Percentiles rank a stretch among this genome's conserved stretches.
Evolutionary conservation across 768 basidiomycete genomes (phyloP).

Genomic region (Leucocoprinus leucothites): DNA sequence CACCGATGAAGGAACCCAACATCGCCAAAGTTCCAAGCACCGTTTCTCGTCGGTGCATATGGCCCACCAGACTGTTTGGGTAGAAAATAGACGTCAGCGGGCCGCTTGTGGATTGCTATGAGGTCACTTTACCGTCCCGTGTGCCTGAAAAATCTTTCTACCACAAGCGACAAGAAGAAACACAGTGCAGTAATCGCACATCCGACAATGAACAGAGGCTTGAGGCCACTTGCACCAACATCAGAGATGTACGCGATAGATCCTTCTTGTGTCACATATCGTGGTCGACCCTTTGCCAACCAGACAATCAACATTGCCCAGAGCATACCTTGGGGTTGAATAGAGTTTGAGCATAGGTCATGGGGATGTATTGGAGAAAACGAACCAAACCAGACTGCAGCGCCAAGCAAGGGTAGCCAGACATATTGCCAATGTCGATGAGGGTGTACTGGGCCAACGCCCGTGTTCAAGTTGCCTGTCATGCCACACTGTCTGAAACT

Average conservation of each 20-base stretch:
- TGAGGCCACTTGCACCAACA: conserved; percentile 67
- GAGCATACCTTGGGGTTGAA: conserved; percentile 41
- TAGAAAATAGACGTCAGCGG: conserved; percentile 1
- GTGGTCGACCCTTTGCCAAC: conserved; percentile 61
- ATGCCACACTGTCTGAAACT: background rate
- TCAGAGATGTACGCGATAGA: conserved; percentile 76
- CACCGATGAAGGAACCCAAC: conserved; percentile 58
- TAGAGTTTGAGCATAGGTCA: background rate
- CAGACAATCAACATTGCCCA: conserved; percentile 71
- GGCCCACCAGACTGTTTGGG: conserved; percentile 48
- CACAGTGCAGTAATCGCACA: conserved; percentile 59
- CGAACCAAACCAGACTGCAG: conserved; percentile 66
- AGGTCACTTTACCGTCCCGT: conserved; percentile 45
- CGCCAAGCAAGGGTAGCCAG: conserved; percentile 58
- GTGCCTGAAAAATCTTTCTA: conserved; percentile 67
- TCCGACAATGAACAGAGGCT: conserved; percentile 71
- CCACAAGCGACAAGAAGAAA: conserved; percentile 56
- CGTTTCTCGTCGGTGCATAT: conserved; percentile 55
- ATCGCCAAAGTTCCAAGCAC: conserved; percentile 57
- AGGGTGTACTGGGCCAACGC: conserved; percentile 1
- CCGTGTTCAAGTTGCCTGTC: background rate
- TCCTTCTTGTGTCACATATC: conserved; percentile 53
- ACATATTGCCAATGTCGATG: conserved; percentile 56
- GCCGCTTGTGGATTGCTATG: background rate
- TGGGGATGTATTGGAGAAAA: conserved; percentile 7